A percentile compares a stretch with the other conserved stretches of the same genome.
These are phyloP conservation scores for Pterula multifida DNA, from an alignment of 1,284 basidiomycete genomes.

Conservation along the genomic window DNA sequence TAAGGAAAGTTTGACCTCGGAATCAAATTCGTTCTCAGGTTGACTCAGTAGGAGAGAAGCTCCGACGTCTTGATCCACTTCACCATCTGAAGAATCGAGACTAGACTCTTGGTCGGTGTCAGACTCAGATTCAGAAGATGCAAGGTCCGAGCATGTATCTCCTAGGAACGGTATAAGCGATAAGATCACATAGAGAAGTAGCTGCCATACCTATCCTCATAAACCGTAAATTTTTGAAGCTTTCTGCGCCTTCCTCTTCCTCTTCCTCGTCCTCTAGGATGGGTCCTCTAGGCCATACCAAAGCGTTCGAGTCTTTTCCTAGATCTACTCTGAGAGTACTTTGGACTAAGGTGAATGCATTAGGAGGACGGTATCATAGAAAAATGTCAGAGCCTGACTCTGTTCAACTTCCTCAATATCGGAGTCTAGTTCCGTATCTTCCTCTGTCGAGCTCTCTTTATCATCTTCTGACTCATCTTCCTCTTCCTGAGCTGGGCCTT, in stretches of 20 bases:
- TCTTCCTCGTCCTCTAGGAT: constrained; percentile 45
- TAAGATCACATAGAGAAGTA: constrained; percentile 20
- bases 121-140: constrained; percentile 21
- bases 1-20: constrained; percentile 71
- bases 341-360: constrained; percentile 26
- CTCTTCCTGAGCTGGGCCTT: constrained; percentile 14
- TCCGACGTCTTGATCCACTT: constrained; percentile 22
- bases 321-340: constrained; percentile 23
- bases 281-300: constrained; percentile 52
- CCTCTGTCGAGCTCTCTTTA: constrained; percentile 21
- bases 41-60: constrained; percentile 21
- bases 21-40: constrained; percentile 55
- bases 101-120: constrained; percentile 20
- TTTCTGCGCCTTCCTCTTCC: constrained; percentile 36
- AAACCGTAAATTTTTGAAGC: constrained; percentile 50
- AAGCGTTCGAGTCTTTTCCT: constrained; percentile 53
- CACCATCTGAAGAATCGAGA: constrained; percentile 17
- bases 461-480: constrained; percentile 21
- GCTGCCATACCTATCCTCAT: constrained; percentile 51
- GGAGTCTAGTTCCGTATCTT: constrained; percentile 36
- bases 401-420: constrained; percentile 56
- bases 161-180: constrained; percentile 30
- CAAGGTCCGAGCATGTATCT: constrained; percentile 38
- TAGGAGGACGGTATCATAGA: constrained; percentile 6
- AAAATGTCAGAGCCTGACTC: constrained; percentile 26